Evolutionary conservation across 257 asterid genomes (phyloP).

Genomic region (Cynanchum wilfordii): DNA sequence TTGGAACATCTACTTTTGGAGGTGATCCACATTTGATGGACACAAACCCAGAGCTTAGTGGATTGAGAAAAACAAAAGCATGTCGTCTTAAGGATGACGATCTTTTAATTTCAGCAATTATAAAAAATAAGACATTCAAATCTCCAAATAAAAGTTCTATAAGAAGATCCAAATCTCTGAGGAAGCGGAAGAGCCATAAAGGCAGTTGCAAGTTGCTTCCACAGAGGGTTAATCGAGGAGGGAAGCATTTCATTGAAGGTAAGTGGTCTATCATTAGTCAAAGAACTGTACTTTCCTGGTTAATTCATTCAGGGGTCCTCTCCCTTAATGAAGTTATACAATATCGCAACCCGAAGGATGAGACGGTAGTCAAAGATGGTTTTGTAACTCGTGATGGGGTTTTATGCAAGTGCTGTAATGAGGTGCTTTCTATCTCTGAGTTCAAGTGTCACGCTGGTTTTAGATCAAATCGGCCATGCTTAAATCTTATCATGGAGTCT

Average conservation of each 20-base stretch:
- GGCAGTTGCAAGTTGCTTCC: constrained; percentile 84
- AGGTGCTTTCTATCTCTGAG: constrained; percentile 56
- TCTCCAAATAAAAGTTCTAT: constrained; percentile 39
- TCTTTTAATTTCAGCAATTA: constrained; percentile 74
- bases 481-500: constrained; percentile 73
- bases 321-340: constrained; percentile 65
- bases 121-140: constrained; percentile 47
- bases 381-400: constrained; percentile 69
- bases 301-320: constrained; percentile 68
- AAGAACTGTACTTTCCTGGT: constrained; percentile 86
- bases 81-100: constrained; percentile 58
- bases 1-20: constrained; percentile 10
- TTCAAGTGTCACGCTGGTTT: constrained; percentile 78
- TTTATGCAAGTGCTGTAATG: constrained; percentile 71
- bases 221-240: constrained; percentile 62
- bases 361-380: constrained; percentile 68
- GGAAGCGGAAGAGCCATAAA: constrained; percentile 60
- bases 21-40: constrained; percentile 15
- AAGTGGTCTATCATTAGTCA: constrained; percentile 64
- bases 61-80: constrained; percentile 45
- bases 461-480: constrained; percentile 47
- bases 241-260: constrained; percentile 58
- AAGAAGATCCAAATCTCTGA: constrained; percentile 46
- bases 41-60: constrained; percentile 6
- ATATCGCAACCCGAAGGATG: constrained; percentile 59